These are phyloP conservation scores for Tieghemostelium lacteum DNA, from an alignment of 78 protist genomes.

Conservation along the genomic window DNA sequence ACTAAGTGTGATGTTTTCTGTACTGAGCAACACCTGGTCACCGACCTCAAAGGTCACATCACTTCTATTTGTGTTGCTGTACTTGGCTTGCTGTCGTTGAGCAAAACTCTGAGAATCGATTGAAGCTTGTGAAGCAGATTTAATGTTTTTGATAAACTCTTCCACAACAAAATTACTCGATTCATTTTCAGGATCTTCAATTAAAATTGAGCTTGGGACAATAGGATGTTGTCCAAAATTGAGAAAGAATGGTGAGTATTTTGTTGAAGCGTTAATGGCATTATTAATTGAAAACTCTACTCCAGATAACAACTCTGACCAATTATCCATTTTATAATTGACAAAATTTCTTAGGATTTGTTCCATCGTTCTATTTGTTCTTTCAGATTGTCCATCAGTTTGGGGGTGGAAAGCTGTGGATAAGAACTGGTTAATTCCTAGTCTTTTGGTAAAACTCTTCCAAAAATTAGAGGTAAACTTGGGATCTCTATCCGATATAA, in stretches of 20 bases:
- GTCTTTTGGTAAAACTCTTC: neutral
- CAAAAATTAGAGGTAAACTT: neutral
- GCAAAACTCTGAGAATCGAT: neutral
- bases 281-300: neutral
- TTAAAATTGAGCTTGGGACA: neutral
- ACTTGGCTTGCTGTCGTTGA: neutral
- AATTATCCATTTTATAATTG: constrained; percentile 21
- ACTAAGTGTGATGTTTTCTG: neutral
- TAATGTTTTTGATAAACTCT: neutral
- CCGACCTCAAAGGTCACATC: neutral
- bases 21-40: neutral
- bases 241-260: neutral
- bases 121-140: neutral
- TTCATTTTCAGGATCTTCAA: neutral
- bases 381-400: constrained; percentile 23
- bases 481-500: constrained; percentile 4
- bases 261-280: neutral
- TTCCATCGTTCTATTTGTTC: neutral
- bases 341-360: constrained; percentile 1
- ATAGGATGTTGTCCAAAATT: neutral
- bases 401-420: constrained; percentile 33
- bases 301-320: constrained; percentile 13
- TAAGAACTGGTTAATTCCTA: neutral
- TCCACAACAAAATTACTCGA: neutral
- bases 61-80: neutral